These are phyloP conservation scores for Rhodosporidiobolus odoratus DNA, from an alignment of 768 basidiomycete genomes.

Conservation along the genomic window DNA sequence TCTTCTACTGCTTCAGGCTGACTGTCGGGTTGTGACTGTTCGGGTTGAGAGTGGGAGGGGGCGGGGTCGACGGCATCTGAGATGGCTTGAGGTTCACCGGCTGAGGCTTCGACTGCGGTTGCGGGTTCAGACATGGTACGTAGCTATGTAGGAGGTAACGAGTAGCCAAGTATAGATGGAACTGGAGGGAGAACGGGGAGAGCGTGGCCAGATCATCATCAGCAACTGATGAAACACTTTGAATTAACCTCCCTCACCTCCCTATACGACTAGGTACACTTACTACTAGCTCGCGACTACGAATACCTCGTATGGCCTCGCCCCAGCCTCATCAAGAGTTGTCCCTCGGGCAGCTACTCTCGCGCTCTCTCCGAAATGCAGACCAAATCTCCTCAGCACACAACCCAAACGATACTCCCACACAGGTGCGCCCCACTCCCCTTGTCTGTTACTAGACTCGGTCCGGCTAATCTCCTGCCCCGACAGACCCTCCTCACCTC, in stretches of 20 bases:
- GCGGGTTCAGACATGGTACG: slow-evolving; percentile 7
- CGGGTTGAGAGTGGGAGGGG: background rate
- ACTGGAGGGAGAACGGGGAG: background rate
- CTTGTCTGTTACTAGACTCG: background rate
- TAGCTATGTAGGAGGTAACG: background rate
- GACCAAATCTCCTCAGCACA: slow-evolving; percentile 1
- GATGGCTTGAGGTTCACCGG: slow-evolving; percentile 6
- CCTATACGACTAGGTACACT: too few relatives aligned
- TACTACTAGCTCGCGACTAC: too few relatives aligned
- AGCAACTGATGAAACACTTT: too few relatives aligned
- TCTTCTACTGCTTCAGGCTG: background rate
- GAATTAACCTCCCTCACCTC: too few relatives aligned
- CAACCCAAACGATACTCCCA: slow-evolving; percentile 14
- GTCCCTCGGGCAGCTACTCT: slow-evolving; percentile 29
- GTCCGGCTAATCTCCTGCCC: background rate
- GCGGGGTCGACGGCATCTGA: background rate
- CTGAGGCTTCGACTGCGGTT: slow-evolving; percentile 19
- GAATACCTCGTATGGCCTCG: too few relatives aligned
- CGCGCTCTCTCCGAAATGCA: slow-evolving; percentile 17
- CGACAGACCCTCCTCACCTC: slow-evolving; percentile 58
- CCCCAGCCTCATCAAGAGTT: too few relatives aligned
- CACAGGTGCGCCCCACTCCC: slow-evolving; percentile 4
- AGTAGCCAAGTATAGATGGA: background rate
- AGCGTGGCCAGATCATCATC: background rate
- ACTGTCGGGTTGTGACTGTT: background rate